Evolutionary conservation across 2,329 filamentous ascomycete genomes (phyloP).

Genomic region (Aspergillus proliferans): DNA sequence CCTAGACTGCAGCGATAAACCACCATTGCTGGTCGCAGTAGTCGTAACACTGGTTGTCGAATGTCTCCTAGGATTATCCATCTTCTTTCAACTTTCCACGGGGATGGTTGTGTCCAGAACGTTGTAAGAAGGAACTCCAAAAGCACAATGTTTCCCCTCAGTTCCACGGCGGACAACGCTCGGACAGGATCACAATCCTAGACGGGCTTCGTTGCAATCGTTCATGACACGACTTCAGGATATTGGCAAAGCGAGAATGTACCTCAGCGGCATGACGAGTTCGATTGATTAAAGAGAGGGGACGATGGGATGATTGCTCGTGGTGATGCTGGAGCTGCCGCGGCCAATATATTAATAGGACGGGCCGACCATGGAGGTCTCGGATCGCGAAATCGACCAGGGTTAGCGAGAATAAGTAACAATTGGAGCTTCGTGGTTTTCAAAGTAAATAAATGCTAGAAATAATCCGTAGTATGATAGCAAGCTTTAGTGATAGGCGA

Average conservation of each 20-base stretch:
- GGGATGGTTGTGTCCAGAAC: not conserved
- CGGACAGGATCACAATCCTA: not conserved
- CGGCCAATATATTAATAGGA: no score
- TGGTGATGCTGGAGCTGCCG: no score
- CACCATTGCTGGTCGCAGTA: constrained; percentile 15
- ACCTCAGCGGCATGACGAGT: constrained; percentile 13
- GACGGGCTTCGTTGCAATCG: not conserved
- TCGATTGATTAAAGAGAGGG: not conserved
- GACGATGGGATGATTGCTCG: constrained; percentile 3
- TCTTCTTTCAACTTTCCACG: not conserved
- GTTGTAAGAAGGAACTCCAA: not conserved
- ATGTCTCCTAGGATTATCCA: constrained; percentile 1
- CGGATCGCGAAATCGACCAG: no score
- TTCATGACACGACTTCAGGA: not conserved
- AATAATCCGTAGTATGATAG: no score
- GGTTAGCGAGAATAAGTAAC: no score
- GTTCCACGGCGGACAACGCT: not conserved
- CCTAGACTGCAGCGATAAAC: constrained; percentile 10
- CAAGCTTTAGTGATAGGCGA: constrained; percentile 10
- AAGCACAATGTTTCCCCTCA: not conserved
- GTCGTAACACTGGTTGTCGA: constrained; percentile 9
- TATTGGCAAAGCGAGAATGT: not conserved
- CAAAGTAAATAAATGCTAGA: no score
- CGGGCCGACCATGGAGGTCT: no score
- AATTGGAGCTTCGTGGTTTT: no score